phyloP scores from a whole-genome alignment of 2,329 filamentous ascomycete genomes.

The Phoma herbarum region DNA sequence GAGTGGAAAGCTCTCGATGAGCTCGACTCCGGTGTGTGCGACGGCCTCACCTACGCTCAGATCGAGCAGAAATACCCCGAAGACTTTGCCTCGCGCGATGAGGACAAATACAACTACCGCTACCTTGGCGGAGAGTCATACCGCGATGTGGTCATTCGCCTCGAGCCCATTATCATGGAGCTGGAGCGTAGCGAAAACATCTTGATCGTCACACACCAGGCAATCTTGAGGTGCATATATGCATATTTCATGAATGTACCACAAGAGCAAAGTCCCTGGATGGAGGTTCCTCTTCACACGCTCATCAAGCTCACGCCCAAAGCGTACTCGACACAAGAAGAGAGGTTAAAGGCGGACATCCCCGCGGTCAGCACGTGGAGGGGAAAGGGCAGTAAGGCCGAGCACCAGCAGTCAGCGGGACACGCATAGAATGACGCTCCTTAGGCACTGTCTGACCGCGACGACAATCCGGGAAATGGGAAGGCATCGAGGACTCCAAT shows the following conservation, averaged over 20 bases:
- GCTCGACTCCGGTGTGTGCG: slow-evolving; percentile 94
- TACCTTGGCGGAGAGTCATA: slow-evolving; percentile 97
- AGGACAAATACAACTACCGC: slow-evolving; percentile 99
- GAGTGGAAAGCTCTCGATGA: slow-evolving; percentile 99
- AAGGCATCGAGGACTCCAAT: slow-evolving; percentile 5
- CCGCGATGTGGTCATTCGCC: slow-evolving; percentile 94
- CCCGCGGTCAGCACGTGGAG: slow-evolving; percentile 96
- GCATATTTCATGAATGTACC: slow-evolving; percentile 99
- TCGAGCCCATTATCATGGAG: slow-evolving; percentile 99
- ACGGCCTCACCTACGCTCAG: slow-evolving; percentile 94
- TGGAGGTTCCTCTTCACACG: slow-evolving; percentile 96
- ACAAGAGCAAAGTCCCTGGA: slow-evolving; percentile 93
- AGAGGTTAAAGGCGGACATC: slow-evolving; percentile 88
- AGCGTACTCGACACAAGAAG: slow-evolving; percentile 91
- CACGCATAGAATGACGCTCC: slow-evolving; percentile 23
- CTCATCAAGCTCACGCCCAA: slow-evolving; percentile 95
- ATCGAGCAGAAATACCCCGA: slow-evolving; percentile 92
- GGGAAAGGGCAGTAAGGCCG: slow-evolving; percentile 90
- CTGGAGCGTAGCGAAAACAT: slow-evolving; percentile 96
- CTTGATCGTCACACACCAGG: slow-evolving; percentile 97
- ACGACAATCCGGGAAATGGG: background rate
- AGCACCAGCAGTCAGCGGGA: slow-evolving; percentile 69
- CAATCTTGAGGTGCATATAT: slow-evolving; percentile 95
- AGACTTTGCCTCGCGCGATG: slow-evolving; percentile 93
- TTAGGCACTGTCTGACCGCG: slow-evolving; percentile 19